Percentiles rank a stretch among this genome's conserved stretches.
These are phyloP conservation scores for Cutaneotrichosporon daszewskae DNA, from an alignment of 1,284 basidiomycete species.

Conservation along the genomic window DNA sequence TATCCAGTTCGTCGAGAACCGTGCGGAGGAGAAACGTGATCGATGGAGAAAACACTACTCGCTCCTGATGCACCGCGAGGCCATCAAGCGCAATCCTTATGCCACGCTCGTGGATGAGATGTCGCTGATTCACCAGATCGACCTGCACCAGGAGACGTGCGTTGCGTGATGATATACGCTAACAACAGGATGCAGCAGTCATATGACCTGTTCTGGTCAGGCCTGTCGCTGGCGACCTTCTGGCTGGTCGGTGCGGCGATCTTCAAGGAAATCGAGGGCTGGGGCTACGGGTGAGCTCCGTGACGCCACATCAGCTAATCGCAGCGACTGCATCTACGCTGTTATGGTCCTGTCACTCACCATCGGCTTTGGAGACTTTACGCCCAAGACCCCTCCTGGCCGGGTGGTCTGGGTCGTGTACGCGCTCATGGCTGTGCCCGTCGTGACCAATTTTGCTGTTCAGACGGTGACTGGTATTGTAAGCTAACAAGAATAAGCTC, in stretches of 20 bases:
- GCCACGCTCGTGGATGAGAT: constrained; percentile 45
- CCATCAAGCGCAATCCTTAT: constrained; percentile 25
- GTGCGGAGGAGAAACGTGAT: constrained; percentile 32
- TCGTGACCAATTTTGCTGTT: constrained; percentile 50
- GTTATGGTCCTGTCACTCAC: constrained; percentile 43
- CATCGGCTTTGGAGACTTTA: constrained; percentile 45
- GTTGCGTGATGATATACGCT: constrained; percentile 4
- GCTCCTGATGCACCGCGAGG: constrained; percentile 31
- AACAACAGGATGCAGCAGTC: constrained; percentile 36
- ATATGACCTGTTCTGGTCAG: constrained; percentile 42
- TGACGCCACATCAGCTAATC: background rate
- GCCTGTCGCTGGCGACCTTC: constrained; percentile 38
- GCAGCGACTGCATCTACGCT: constrained; percentile 28
- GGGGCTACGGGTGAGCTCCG: constrained; percentile 37
- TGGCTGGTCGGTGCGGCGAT: constrained; percentile 45
- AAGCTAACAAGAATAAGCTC: constrained; percentile 7
- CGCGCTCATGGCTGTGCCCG: constrained; percentile 47
- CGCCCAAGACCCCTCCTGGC: constrained; percentile 34
- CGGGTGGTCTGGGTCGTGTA: constrained; percentile 48
- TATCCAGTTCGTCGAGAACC: constrained; percentile 37
- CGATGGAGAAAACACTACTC: constrained; percentile 41
- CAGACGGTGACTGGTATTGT: constrained; percentile 48
- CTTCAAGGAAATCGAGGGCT: constrained; percentile 42
- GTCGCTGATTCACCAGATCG: constrained; percentile 42
- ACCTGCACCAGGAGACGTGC: constrained; percentile 39